phyloP scores from a whole-genome alignment of 257 asterid species.

The Euphrasia confusa region DNA sequence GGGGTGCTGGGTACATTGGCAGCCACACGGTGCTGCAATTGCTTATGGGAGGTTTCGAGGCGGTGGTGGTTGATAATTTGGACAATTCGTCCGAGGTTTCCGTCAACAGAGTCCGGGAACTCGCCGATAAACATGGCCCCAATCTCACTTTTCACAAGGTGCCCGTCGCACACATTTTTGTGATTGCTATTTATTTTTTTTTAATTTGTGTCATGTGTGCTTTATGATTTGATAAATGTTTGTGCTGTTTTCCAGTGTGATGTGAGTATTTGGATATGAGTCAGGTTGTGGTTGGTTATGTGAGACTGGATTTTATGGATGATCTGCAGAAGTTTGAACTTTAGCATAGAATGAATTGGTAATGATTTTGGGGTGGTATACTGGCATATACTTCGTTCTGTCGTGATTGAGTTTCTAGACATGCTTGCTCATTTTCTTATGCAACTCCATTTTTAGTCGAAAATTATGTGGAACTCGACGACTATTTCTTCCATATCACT shows the following conservation, averaged over 20 bases:
- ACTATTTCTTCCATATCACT: background rate
- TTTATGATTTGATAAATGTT: background rate
- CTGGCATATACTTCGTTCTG: too few species aligned
- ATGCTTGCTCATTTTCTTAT: too few species aligned
- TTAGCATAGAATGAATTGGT: too few species aligned
- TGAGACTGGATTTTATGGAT: too few species aligned
- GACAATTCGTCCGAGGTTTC: constrained; percentile 79
- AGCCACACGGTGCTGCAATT: constrained; percentile 76
- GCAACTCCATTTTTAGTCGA: background rate
- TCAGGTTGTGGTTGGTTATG: too few species aligned
- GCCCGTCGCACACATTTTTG: background rate
- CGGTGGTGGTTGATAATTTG: constrained; percentile 79
- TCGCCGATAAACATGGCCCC: constrained; percentile 60
- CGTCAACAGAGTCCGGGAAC: constrained; percentile 55
- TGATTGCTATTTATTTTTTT: background rate
- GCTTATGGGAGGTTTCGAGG: constrained; percentile 61
- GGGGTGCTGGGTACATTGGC: constrained; percentile 58
- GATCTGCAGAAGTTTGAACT: too few species aligned
- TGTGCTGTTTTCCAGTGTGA: too few species aligned
- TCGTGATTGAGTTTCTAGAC: too few species aligned
- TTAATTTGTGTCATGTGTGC: background rate
- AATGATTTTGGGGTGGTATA: too few species aligned
- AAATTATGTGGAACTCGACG: background rate
- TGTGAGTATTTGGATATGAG: too few species aligned
- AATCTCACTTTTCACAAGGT: constrained; percentile 76